These are phyloP conservation scores for Racocetra persica DNA, from an alignment of 371 early-diverging fungal species.

Conservation along the genomic window DNA sequence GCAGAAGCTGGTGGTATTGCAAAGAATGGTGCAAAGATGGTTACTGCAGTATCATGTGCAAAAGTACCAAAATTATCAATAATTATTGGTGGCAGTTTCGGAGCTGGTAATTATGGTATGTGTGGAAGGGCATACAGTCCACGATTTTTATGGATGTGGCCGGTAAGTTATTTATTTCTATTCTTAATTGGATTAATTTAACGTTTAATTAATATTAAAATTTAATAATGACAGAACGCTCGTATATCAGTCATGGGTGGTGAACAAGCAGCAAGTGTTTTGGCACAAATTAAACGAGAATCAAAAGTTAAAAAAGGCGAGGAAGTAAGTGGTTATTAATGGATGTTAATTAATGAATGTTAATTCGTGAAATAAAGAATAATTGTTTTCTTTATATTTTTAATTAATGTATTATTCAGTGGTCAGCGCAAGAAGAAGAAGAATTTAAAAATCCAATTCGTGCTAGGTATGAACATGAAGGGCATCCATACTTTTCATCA, in stretches of 20 bases:
- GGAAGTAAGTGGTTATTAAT: slow-evolving; percentile 35
- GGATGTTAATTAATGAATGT: not conserved
- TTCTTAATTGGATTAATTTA: not conserved
- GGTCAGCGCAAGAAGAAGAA: slow-evolving; percentile 77
- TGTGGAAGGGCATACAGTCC: slow-evolving; percentile 95
- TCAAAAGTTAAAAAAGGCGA: slow-evolving; percentile 85
- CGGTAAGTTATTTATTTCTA: slow-evolving; percentile 63
- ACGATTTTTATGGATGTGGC: slow-evolving; percentile 97
- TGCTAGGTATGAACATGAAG: slow-evolving; percentile 91
- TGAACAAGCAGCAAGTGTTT: slow-evolving; percentile 96
- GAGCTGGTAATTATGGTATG: slow-evolving; percentile 98
- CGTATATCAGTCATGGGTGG: slow-evolving; percentile 99
- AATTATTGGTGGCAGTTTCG: slow-evolving; percentile 92
- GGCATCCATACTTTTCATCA: slow-evolving; percentile 93
- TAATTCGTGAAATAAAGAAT: not conserved
- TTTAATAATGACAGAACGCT: slow-evolving; percentile 62
- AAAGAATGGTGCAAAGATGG: slow-evolving; percentile 98
- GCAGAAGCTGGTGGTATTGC: slow-evolving; percentile 98
- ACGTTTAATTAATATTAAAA: not conserved
- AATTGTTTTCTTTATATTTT: not conserved
- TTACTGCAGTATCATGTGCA: slow-evolving; percentile 95
- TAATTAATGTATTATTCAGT: slow-evolving; percentile 46
- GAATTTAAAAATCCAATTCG: slow-evolving; percentile 88
- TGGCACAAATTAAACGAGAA: slow-evolving; percentile 90
- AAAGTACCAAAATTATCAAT: slow-evolving; percentile 96